Base-by-base conservation (phyloP, 352 stramenopile genomes). In the Phytopythium vexans region DNA sequence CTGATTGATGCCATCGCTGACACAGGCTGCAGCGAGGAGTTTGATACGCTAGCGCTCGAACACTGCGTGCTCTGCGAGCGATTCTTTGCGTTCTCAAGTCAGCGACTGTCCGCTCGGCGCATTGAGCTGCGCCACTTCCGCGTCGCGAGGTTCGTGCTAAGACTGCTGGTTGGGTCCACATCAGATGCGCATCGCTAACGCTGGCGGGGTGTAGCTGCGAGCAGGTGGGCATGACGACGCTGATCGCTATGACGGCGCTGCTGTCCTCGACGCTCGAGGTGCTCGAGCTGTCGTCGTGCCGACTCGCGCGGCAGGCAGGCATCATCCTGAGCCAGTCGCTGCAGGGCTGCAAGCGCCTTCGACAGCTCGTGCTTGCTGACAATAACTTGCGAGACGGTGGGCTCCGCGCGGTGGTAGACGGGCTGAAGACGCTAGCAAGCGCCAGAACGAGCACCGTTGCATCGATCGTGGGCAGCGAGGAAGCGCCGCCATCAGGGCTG, bases 281-380 rank as follows among this genome's bases (percentile, higher is more conserved):
- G 3, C 54, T 87, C 3, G 76, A 87, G 47, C 45, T 87, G 11
- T 79, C 73, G 8, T 75, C 53, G 0, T 87, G 76, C 49, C 68
- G 71, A 4, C 60, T 87, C 0, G 66, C 73, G 3, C 71, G 76
- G 3, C 76, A 87, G 45, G 76, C 70, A 41, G 76, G 76, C 4
- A 84, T 87, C 34, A 66, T 87, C 43, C 53, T 87, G n/a, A 69
- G 76, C 9, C 76, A 87, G 40, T 79, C 76, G 6, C 60, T 87
- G 35, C 70, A 74, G 45, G 41, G 43, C 0, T 80, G 68, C 16
- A 63, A 15, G 0, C 52, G 52, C 0, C 40, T 87, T 14, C 62
- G 64, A 9, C 47, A 62, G 6, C 50, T 87, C n/a, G 12, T 74
- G 2, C 53, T 84, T 35, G 59, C 68, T 0, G 58, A 76, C 16